A percentile compares a stretch with the other conserved stretches of the same genome.
phyloP scores from a whole-genome alignment of 352 stramenopile species.

The Globisporangium irregulare region DNA sequence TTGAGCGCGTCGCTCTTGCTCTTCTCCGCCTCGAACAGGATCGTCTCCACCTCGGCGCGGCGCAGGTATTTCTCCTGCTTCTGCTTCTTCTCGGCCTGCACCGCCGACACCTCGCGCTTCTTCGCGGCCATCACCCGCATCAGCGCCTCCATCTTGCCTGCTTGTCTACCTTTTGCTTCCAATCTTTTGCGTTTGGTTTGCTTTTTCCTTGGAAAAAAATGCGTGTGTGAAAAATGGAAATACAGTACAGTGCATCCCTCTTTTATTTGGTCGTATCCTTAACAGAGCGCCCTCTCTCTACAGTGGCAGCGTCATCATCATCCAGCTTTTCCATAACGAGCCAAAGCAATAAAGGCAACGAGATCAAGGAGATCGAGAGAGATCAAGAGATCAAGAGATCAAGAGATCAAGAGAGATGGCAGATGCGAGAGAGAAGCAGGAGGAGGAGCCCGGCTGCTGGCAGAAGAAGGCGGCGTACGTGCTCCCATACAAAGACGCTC shows the following conservation, averaged over 20 bases:
- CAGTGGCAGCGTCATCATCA: neutral
- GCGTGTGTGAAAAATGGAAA: neutral
- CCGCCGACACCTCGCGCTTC: slow-evolving; percentile 68
- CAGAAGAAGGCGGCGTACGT: slow-evolving; percentile 64
- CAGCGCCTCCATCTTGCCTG: slow-evolving; percentile 57
- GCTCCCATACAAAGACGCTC: neutral
- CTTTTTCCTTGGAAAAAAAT: neutral
- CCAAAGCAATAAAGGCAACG: slow-evolving; percentile 20
- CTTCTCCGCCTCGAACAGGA: slow-evolving; percentile 31
- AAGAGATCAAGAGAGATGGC: slow-evolving; percentile 9
- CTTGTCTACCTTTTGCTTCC: neutral
- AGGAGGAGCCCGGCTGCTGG: slow-evolving; percentile 58
- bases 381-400: neutral
- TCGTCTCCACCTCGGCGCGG: slow-evolving; percentile 64
- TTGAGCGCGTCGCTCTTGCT: slow-evolving; percentile 22
- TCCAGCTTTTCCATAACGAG: neutral
- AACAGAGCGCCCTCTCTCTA: slow-evolving; percentile 19
- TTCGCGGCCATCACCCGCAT: slow-evolving; percentile 75
- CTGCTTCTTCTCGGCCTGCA: slow-evolving; percentile 55
- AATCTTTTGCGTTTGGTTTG: neutral
- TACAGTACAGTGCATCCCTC: neutral
- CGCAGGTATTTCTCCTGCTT: slow-evolving; percentile 89
- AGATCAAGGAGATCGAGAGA: slow-evolving; percentile 1
- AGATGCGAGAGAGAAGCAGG: neutral
- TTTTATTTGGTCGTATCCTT: neutral